Conservation (phyloP, 2,329 filamentous ascomycete genomes). For the Teratosphaeria pseudoeucalypti region DNA sequence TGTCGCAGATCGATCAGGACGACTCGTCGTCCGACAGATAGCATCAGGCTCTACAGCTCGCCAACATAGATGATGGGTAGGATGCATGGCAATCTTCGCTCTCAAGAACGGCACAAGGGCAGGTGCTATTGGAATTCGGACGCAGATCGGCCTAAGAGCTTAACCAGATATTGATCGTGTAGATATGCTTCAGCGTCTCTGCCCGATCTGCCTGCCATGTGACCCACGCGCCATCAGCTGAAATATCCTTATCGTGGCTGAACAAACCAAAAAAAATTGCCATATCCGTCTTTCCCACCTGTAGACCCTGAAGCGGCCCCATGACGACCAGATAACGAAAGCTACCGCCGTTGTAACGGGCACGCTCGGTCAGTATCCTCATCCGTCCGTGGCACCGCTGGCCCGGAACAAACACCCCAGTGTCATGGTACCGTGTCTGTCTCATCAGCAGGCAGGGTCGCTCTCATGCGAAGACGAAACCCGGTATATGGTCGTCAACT, state of each 20-base stretch:
- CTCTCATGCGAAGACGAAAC: neutral
- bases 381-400: neutral
- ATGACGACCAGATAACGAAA: neutral
- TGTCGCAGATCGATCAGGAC: neutral
- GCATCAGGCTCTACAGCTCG: neutral
- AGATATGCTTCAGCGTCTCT: neutral
- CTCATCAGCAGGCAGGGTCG: neutral
- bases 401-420: neutral
- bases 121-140: no score
- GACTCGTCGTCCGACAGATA: neutral
- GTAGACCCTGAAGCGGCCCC: neutral
- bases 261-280: neutral
- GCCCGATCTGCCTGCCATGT: neutral
- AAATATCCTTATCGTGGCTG: neutral
- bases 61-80: neutral
- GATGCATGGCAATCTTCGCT: neutral
- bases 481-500: neutral
- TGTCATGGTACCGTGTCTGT: neutral
- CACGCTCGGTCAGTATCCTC: neutral
- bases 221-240: neutral
- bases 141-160: no score
- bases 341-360: neutral
- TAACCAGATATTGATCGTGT: neutral
- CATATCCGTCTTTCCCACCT: neutral
- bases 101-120: no score